Percentiles rank a stretch among this genome's conserved stretches.
phyloP scores from a whole-genome alignment of 768 basidiomycete species.

The Porpolomopsis calyptriformis region DNA sequence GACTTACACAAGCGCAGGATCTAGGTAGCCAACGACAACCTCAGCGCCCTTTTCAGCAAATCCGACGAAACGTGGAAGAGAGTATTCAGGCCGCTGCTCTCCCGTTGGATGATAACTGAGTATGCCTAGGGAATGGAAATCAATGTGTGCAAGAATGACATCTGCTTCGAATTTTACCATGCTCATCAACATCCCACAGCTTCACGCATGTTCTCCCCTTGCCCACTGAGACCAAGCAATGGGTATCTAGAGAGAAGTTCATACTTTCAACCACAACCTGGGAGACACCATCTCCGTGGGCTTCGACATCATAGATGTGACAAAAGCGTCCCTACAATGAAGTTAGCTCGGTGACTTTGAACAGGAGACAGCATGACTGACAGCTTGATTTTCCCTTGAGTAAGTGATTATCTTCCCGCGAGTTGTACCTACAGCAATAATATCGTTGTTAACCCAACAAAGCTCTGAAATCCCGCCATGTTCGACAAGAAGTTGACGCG shows the following conservation, averaged over 20 bases:
- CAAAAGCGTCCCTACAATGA: background rate
- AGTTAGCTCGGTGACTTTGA: too few species aligned
- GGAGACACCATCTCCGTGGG: background rate
- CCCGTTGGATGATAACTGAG: background rate
- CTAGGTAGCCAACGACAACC: background rate
- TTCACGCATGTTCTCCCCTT: background rate
- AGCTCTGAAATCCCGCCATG: constrained; percentile 2
- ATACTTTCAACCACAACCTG: background rate
- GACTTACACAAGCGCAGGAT: background rate
- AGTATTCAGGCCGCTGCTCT: background rate
- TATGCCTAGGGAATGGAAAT: background rate
- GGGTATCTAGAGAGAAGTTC: background rate
- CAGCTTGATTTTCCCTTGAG: background rate
- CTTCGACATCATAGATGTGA: background rate
- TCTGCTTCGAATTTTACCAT: background rate
- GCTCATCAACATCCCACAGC: background rate
- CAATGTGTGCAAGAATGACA: background rate
- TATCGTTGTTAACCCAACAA: background rate
- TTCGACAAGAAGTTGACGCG: background rate
- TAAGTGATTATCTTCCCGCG: background rate
- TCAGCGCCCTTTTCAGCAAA: background rate
- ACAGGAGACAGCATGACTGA: background rate
- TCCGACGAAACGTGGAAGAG: background rate
- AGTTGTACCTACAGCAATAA: constrained; percentile 1
- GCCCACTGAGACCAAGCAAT: background rate